Evolutionary conservation across 257 asterid genomes (phyloP), one percentile per base, ranked within the genome.

Genomic region (Cinchona pubescens): DNA sequence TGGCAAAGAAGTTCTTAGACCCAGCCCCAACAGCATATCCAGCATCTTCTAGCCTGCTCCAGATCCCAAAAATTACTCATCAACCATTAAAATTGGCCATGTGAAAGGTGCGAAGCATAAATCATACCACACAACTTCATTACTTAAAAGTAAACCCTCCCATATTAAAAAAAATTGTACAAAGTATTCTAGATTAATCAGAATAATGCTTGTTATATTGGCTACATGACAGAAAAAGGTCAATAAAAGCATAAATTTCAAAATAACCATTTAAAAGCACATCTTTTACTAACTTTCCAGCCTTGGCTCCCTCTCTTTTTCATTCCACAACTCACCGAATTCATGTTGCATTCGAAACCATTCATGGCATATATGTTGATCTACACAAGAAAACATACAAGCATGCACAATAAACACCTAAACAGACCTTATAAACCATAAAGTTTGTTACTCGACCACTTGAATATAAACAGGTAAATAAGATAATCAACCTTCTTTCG

Each of bases 1-100:
- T 90, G 94, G 82, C 97, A 91, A 18, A 91, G 92, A 79, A 91
- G 97, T 86, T 91, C 97, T 76, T 90, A 79, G 77, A 88, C 90
- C 75, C 97, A 87, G 89, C 86, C 79, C 96, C 96, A 73, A 91
- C 97, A 75, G 92, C 86, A 85, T 85, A 87, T 5, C 94, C 97
- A 51, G 97, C 94, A 86, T 91, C 97, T 88, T 91, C 96, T 59
- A 91, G 80, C 91, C 96, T 91, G 82, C 58, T 76, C 78, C 35
- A 55, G 69, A 78, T 78, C 21, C 53, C 38, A 38, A 56, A 58
- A 72, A 2, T 49, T 25, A 72, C 30, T 12, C 29, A 56, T 29
- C 23, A 5, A 53, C 7, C 7, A 53, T 15, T 14, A 6, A 70
- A 19, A 58, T 72, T 42, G 13, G 10, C 1, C 5, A 72, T 9